Evolutionary conservation across 306 rosid species (phyloP).

Genomic region (Pyrus pyrifolia): DNA sequence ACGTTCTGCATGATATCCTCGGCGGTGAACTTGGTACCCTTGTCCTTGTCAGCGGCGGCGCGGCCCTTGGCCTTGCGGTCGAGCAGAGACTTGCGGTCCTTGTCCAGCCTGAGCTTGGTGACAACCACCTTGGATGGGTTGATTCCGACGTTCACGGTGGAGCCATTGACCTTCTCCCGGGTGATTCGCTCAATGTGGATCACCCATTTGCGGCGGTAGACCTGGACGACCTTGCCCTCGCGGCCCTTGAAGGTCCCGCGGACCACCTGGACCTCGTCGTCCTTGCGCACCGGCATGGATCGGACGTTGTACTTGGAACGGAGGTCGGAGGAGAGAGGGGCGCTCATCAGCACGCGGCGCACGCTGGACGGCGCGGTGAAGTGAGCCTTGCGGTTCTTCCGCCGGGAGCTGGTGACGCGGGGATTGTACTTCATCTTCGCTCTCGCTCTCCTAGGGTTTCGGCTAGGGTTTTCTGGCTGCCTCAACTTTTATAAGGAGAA

Average conservation of each 20-base stretch:
- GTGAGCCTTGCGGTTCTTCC: conserved; percentile 94
- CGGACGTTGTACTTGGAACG: conserved; percentile 87
- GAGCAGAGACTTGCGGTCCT: conserved; percentile 80
- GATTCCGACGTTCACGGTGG: conserved; percentile 91
- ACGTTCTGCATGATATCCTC: conserved; percentile 89
- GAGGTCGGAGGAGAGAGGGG: conserved; percentile 76
- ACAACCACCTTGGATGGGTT: conserved; percentile 71
- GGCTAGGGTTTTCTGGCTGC: not conserved
- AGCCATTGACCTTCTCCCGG: conserved; percentile 90
- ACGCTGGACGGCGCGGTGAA: conserved; percentile 95
- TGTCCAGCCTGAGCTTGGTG: conserved; percentile 77
- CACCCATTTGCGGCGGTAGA: conserved; percentile 92
- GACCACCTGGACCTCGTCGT: conserved; percentile 87
- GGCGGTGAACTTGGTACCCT: conserved; percentile 86
- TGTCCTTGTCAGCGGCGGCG: conserved; percentile 90
- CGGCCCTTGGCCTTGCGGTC: conserved; percentile 97
- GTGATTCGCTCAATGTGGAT: conserved; percentile 92
- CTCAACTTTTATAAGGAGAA: not conserved
- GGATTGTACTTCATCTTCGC: conserved; percentile 78
- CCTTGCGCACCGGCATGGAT: conserved; percentile 85
- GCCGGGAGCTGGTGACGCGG: conserved; percentile 79
- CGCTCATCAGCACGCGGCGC: conserved; percentile 81
- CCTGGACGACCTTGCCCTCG: conserved; percentile 88
- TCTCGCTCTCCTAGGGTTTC: not conserved
- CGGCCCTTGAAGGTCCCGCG: conserved; percentile 93